Evolutionary conservation across 352 stramenopile species (phyloP).

Genomic region (Phytophthora colocasiae): DNA sequence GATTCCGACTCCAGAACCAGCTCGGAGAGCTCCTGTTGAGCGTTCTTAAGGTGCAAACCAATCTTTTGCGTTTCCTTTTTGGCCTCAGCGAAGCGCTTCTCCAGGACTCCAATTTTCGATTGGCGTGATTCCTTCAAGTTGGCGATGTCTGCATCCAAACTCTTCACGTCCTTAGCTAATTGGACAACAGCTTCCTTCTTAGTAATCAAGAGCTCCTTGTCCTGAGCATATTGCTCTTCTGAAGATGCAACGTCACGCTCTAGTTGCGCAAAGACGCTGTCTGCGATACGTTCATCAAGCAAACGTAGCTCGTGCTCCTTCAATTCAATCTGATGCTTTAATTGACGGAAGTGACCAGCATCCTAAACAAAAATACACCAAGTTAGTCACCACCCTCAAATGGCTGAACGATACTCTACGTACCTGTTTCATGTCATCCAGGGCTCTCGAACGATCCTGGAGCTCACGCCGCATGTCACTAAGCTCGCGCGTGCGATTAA

Average conservation of each 20-base stretch:
- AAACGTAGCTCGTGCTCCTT: constrained; percentile 85
- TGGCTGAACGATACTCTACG: background rate
- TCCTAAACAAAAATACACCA: constrained; percentile 45
- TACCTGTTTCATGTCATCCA: constrained; percentile 81
- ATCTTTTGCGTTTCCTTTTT: constrained; percentile 84
- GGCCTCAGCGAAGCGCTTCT: constrained; percentile 74
- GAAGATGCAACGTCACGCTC: constrained; percentile 73
- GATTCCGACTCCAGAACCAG: constrained; percentile 79
- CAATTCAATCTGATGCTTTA: constrained; percentile 82
- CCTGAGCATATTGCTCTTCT: constrained; percentile 77
- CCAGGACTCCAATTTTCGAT: constrained; percentile 80
- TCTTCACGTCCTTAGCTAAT: constrained; percentile 78
- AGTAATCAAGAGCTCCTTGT: constrained; percentile 63
- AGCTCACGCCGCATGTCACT: constrained; percentile 76
- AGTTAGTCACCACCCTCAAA: constrained; percentile 10
- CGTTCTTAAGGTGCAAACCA: constrained; percentile 59
- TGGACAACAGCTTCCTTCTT: constrained; percentile 79
- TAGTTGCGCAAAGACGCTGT: constrained; percentile 80
- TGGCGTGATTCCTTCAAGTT: constrained; percentile 85
- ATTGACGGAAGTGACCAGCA: constrained; percentile 70
- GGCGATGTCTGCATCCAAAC: constrained; percentile 80
- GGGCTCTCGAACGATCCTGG: constrained; percentile 57
- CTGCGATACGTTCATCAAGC: constrained; percentile 82
- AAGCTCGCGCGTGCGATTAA: constrained; percentile 72
- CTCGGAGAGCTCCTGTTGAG: constrained; percentile 77